Evolutionary conservation across 768 basidiomycete genomes (phyloP).

Genomic region (Leccinum imitatum): DNA sequence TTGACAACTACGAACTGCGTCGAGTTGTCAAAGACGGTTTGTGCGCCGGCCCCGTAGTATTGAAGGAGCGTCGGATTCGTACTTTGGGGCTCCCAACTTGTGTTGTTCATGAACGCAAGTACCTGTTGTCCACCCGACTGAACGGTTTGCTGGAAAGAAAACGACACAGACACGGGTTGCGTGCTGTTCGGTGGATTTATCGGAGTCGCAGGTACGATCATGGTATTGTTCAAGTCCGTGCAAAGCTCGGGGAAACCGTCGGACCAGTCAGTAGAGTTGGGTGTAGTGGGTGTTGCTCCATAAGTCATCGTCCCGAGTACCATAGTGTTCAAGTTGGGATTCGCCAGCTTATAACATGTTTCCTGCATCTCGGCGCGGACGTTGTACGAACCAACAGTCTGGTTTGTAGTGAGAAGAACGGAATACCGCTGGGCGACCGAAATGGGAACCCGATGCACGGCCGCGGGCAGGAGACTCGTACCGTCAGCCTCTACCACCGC

Average conservation of each 20-base stretch:
- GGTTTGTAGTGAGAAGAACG: conserved; percentile 44
- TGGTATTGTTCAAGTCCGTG: conserved; percentile 29
- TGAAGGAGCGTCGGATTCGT: conserved; percentile 32
- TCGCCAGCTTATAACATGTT: conserved; percentile 31
- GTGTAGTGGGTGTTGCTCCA: conserved; percentile 24
- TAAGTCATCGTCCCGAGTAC: conserved; percentile 32
- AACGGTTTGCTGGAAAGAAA: conserved; percentile 28
- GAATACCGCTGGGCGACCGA: conserved; percentile 51
- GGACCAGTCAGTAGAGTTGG: conserved; percentile 29
- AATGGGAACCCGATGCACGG: conserved; percentile 40
- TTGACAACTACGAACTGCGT: conserved; percentile 27
- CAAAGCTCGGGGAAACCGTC: conserved; percentile 25
- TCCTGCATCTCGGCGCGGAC: conserved; percentile 40
- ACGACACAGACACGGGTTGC: conserved; percentile 12
- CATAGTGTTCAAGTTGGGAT: conserved; percentile 28
- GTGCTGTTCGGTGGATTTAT: conserved; percentile 32
- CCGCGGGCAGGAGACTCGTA: conserved; percentile 38
- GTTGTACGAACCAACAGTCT: conserved; percentile 35
- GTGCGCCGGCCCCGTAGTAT: conserved; percentile 23
- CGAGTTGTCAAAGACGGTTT: conserved; percentile 25
- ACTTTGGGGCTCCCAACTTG: conserved; percentile 27
- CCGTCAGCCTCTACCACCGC: conserved; percentile 51
- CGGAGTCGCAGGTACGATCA: conserved; percentile 28
- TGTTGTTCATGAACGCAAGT: conserved; percentile 28
- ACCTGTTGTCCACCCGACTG: conserved; percentile 27